Base-by-base conservation (phyloP, 2,329 filamentous ascomycete species). In the Epichloe brachyelytri region DNA sequence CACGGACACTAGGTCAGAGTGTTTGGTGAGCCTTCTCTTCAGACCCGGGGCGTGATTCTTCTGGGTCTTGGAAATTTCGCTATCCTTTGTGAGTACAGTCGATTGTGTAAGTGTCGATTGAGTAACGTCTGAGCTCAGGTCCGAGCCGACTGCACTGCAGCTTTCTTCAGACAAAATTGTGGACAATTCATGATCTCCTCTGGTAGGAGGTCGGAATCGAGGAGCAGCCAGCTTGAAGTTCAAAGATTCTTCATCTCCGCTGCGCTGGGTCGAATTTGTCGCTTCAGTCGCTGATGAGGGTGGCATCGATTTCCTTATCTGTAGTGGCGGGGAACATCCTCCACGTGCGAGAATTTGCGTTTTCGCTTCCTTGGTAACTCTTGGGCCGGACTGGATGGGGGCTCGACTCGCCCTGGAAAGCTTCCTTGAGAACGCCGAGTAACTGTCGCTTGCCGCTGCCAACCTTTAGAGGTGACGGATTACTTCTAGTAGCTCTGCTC, bases 1-100 rank as follows among this genome's bases (percentile, higher is more conserved):
- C 3, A 95, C 88, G 0, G 93, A 97, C 39, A 98, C 88, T 22
- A 98, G 75, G 65, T 98, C 93, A 15, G 89, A 89, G 67, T 97
- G 90, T 53, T 87, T 95, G 4, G 90, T 95, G 39, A 95, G 76
- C 53, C 86, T 81, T 55, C 88, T 79, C 65, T 85, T 88, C 36
- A 88, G 70, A 43, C 73, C 75, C 1, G 75, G 68, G 55, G 70
- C 75, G 58, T 73, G 71, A 65, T 58, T 76, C 60, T 22, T 26
- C 12, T n/a, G 30, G 3, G 38, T 30, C 17, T 37, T 44, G 8
- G 43, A 30, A 8, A 3, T 4, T 20, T 65, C 70, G 17, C 69
- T 70, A 30, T 70, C 73, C 56, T 71, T 71, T 6, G 74, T 76
- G 51, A 76, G 61, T 36, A 66, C 65, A 7, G 75, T 76, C 10